phyloP scores from a whole-genome alignment of 768 basidiomycete genomes.

The Tephrocybe sp. region DNA sequence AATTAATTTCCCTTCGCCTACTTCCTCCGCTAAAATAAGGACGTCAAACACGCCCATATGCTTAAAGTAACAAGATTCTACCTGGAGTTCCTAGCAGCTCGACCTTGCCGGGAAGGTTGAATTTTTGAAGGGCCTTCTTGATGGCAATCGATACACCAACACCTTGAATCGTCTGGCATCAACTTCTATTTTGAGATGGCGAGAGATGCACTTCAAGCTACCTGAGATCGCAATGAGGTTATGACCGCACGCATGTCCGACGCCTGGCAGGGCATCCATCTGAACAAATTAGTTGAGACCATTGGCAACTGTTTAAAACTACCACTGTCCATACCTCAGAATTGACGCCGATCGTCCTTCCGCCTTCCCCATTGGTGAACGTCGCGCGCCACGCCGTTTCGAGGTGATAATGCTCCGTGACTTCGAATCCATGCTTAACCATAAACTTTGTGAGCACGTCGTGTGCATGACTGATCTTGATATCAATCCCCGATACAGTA shows the following conservation, averaged over 20 bases:
- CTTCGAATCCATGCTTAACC: constrained; percentile 61
- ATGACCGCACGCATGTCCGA: constrained; percentile 80
- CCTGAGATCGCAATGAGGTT: constrained; percentile 75
- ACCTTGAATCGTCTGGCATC: constrained; percentile 33
- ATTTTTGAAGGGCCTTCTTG: constrained; percentile 57
- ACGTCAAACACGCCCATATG: background rate
- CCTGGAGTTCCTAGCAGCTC: constrained; percentile 80
- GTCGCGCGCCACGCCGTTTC: constrained; percentile 79
- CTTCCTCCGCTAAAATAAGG: constrained; percentile 70
- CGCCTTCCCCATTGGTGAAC: constrained; percentile 63
- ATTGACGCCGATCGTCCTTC: constrained; percentile 74
- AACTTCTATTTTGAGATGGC: background rate
- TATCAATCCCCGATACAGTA: background rate
- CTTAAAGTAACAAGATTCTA: constrained; percentile 22
- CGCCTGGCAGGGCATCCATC: constrained; percentile 64
- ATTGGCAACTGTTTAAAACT: too few relatives aligned
- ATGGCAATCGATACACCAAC: constrained; percentile 71
- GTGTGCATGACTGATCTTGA: constrained; percentile 59
- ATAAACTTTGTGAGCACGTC: constrained; percentile 70
- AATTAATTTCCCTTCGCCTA: constrained; percentile 70
- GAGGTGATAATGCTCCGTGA: constrained; percentile 61
- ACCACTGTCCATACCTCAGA: constrained; percentile 63
- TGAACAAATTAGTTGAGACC: constrained; percentile 15
- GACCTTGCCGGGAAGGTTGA: constrained; percentile 68
- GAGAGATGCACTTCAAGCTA: constrained; percentile 4